Evolutionary conservation across 2,329 filamentous ascomycete species (phyloP), one percentile per base, ranked within the genome.

Genomic region (Aureobasidium lini): DNA sequence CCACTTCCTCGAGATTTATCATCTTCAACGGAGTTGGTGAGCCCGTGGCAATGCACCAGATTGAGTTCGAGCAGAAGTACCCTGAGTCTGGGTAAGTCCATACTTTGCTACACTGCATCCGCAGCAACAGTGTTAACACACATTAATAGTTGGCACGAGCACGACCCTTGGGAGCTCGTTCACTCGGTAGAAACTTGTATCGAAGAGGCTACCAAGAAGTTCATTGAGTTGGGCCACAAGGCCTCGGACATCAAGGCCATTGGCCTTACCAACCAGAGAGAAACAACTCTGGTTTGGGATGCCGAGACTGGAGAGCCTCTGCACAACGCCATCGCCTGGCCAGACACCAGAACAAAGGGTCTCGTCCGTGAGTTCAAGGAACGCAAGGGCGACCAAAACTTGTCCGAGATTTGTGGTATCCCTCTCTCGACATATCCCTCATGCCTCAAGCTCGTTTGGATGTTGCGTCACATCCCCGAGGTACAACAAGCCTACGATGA

Each of bases 261-360:
- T 64, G 90, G 90, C 57, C 87, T 95, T 69, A 94, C 90, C 60
- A 94, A 90, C 75, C 90, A 95, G 77, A 84, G 90, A 70, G 90
- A 95, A 73, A 95, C 90, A 1, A 88, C 86, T 2, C 77, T 95
- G 4, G 86, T 92, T n/a, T 95, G 90, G 90, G 89, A 95, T 72
- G 82, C 79, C 66, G 79, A 81, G 64, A 93, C 88, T 0, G 90
- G 90, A 62, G 82, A 93, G 70, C 84, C 89, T 5, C 76, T 95
- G 16, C 81, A 88, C 75, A 90, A 91, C 67, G 89, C 90, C 60
- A 86, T 95, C 61, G 90, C 90, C 47, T 95, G 90, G 90, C 87
- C 90, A 31, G 90, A 95, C 69, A 95, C 89, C 40, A 81, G 90
- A 60, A 92, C 88, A 59, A 83, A 84, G 66, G 80, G 81, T 52